Conservation (phyloP, 164 flowering plant species). For the Buxus sempervirens region DNA sequence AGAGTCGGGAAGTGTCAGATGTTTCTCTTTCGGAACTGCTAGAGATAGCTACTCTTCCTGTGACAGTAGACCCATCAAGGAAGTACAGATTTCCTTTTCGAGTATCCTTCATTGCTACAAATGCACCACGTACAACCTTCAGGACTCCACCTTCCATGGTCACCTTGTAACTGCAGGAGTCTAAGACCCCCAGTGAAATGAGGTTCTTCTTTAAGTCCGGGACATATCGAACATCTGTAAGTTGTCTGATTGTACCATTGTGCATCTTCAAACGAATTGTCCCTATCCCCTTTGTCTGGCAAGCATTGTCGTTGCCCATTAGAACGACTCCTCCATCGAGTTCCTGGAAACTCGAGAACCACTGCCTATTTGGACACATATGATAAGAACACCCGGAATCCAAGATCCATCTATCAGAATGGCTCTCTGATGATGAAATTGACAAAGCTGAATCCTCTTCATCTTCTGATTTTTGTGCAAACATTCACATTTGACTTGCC, state of each 20-base stretch:
- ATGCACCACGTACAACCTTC: background rate
- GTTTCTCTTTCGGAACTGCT: background rate
- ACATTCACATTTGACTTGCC: no score
- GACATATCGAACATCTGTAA: constrained; percentile 11
- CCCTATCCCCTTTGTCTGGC: constrained; percentile 5
- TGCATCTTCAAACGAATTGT: constrained; percentile 5
- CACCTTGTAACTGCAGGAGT: background rate
- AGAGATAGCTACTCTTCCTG: background rate
- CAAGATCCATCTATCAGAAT: no score
- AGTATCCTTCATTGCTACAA: constrained; percentile 7
- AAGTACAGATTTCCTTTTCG: background rate
- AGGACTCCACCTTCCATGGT: constrained; percentile 7
- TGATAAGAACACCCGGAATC: constrained; percentile 4
- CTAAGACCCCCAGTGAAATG: constrained; percentile 13
- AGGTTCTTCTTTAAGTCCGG: constrained; percentile 13
- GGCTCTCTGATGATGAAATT: no score
- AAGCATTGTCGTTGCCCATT: constrained; percentile 6
- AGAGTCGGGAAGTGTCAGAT: background rate
- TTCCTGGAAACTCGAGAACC: constrained; percentile 9
- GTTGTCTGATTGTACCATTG: constrained; percentile 2
- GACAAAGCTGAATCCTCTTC: no score
- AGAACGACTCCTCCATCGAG: constrained; percentile 12
- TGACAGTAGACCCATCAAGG: background rate
- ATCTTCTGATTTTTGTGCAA: no score
- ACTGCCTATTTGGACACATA: constrained; percentile 13